These are phyloP conservation scores for Trichoderma sp. DNA, from an alignment of 2,329 filamentous ascomycete genomes.

Conservation along the genomic window DNA sequence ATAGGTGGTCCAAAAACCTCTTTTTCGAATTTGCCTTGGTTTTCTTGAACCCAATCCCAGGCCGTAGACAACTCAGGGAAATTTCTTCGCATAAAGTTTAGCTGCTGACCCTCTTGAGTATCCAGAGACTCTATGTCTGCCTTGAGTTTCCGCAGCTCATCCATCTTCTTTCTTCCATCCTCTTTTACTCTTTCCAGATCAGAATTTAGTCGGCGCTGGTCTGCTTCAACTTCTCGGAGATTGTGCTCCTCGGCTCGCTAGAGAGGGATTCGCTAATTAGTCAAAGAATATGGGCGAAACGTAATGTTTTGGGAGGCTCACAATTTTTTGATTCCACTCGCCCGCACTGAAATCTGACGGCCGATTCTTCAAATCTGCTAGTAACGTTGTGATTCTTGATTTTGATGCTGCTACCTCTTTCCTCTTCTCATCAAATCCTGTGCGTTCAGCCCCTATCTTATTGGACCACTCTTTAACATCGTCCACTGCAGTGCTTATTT, in stretches of 20 bases:
- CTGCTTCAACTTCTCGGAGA: constrained; percentile 55
- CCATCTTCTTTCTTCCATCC: constrained; percentile 48
- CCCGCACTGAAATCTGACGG: constrained; percentile 69
- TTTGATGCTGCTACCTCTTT: constrained; percentile 55
- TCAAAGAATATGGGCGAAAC: neutral
- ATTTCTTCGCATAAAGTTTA: constrained; percentile 63
- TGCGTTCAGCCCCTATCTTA: constrained; percentile 56
- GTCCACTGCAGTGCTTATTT: constrained; percentile 43
- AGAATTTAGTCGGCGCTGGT: constrained; percentile 43
- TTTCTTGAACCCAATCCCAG: constrained; percentile 80
- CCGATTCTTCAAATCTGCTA: constrained; percentile 63
- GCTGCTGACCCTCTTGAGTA: constrained; percentile 75
- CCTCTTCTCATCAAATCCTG: constrained; percentile 54
- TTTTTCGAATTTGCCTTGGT: constrained; percentile 71
- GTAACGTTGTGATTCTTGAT: constrained; percentile 63
- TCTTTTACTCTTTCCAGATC: constrained; percentile 50
- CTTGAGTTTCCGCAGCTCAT: constrained; percentile 46
- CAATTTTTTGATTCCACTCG: constrained; percentile 73
- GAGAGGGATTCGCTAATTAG: neutral
- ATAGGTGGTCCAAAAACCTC: constrained; percentile 81
- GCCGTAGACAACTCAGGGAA: constrained; percentile 69
- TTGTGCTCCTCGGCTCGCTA: constrained; percentile 65
- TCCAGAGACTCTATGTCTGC: constrained; percentile 63
- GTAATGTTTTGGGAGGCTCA: constrained; percentile 46
- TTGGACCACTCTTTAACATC: constrained; percentile 49